A percentile compares a stretch with the other conserved stretches of the same genome.
These are phyloP conservation scores for Zizania palustris DNA, from an alignment of 202 grass and related monocot species.

Conservation along the genomic window DNA sequence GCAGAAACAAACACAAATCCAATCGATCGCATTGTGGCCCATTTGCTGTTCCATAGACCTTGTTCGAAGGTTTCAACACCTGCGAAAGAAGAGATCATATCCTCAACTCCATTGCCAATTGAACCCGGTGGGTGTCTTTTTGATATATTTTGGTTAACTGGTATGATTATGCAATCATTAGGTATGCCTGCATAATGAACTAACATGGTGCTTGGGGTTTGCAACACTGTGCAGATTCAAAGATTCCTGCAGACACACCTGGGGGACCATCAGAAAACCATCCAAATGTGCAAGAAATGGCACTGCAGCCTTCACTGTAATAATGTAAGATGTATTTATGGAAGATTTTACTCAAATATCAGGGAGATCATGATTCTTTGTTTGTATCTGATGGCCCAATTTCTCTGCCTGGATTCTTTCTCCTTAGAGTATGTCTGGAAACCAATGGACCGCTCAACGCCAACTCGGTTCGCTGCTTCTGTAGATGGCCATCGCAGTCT, in stretches of 20 bases:
- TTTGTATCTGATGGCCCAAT: slow-evolving; percentile 30
- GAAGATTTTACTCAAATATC: slow-evolving; percentile 35
- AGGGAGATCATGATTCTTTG: slow-evolving; percentile 13
- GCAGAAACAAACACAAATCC: slow-evolving; percentile 86
- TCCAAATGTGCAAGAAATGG: slow-evolving; percentile 45
- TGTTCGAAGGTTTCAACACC: slow-evolving; percentile 47
- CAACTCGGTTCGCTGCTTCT: slow-evolving; percentile 8
- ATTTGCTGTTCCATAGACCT: slow-evolving; percentile 80
- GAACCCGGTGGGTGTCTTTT: slow-evolving; percentile 60
- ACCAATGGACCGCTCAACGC: slow-evolving; percentile 18
- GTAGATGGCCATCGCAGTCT: slow-evolving; percentile 1
- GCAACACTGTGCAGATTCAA: slow-evolving; percentile 53
- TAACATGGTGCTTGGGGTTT: slow-evolving; percentile 27
- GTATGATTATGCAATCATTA: not conserved
- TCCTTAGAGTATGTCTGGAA: slow-evolving; percentile 21
- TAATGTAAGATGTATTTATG: slow-evolving; percentile 59
- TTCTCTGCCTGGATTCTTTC: slow-evolving; percentile 34
- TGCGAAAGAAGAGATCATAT: slow-evolving; percentile 63
- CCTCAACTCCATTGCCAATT: slow-evolving; percentile 39
- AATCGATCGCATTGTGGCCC: slow-evolving; percentile 86
- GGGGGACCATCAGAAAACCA: slow-evolving; percentile 37
- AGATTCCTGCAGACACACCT: slow-evolving; percentile 42
- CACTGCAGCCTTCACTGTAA: slow-evolving; percentile 48
- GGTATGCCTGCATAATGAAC: slow-evolving; percentile 20
- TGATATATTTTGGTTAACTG: slow-evolving; percentile 30